Evolutionary conservation across 495 filamentous ascomycete species (phyloP).

Genomic region (Penicillium roqueforti): DNA sequence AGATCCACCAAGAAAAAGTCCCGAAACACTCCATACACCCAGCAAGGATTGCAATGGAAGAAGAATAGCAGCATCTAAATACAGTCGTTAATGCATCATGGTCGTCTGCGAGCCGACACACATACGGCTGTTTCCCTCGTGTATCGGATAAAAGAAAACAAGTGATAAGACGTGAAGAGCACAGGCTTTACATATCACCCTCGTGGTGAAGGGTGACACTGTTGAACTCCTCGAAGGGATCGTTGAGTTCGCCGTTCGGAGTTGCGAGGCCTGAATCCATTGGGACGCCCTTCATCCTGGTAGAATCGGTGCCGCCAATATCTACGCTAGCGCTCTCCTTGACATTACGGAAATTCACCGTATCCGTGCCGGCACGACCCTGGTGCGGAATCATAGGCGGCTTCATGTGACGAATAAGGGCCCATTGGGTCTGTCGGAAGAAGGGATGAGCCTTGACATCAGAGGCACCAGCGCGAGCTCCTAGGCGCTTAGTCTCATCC

Average conservation of each 20-base stretch:
- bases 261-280: conserved; percentile 81
- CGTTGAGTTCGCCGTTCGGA: conserved; percentile 75
- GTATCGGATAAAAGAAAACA: conserved; percentile 14
- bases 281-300: conserved; percentile 69
- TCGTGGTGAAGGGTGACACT: conserved; percentile 97
- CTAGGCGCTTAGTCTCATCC: conserved; percentile 91
- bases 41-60: conserved; percentile 18
- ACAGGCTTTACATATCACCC: conserved; percentile 54
- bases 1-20: conserved; percentile 19
- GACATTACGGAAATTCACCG: conserved; percentile 93
- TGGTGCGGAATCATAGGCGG: conserved; percentile 97
- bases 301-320: conserved; percentile 60
- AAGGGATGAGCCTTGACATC: conserved; percentile 97
- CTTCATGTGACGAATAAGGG: conserved; percentile 93
- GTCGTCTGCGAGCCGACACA: conserved; percentile 36
- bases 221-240: conserved; percentile 99
- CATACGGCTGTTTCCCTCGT: conserved; percentile 21
- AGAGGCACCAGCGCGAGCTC: conserved; percentile 89
- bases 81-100: conserved; percentile 41
- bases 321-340: conserved; percentile 96
- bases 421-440: conserved; percentile 95
- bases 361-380: conserved; percentile 78
- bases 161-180: conserved; percentile 12
- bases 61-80: conserved; percentile 21
- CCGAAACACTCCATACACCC: conserved; percentile 30